Evolutionary conservation across 116 monocot genomes (phyloP).

Genomic region (Papilionanthe hybrid): DNA sequence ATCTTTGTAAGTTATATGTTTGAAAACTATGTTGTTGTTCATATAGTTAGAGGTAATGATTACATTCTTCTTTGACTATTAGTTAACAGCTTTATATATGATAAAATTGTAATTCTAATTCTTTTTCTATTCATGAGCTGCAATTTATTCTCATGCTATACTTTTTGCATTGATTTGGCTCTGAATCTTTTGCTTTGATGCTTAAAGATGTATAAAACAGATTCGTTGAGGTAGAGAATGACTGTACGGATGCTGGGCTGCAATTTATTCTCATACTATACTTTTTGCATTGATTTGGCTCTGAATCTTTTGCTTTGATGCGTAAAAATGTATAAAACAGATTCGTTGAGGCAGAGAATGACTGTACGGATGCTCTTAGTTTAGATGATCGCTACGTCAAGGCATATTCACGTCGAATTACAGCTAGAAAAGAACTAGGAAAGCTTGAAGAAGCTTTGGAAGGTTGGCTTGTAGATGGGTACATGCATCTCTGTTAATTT

Average conservation of each 20-base stretch:
- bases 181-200: conserved; percentile 5
- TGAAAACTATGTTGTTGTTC: not conserved
- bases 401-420: conserved; percentile 93
- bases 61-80: not conserved
- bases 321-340: conserved; percentile 20
- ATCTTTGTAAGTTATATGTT: not conserved
- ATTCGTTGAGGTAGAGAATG: conserved; percentile 80
- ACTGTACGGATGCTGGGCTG: conserved; percentile 95
- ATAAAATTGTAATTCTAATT: not conserved
- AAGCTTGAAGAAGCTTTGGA: conserved; percentile 76
- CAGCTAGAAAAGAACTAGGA: conserved; percentile 88
- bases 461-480: conserved; percentile 31
- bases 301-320: conserved; percentile 5
- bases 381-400: conserved; percentile 94
- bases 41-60: not conserved
- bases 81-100: not conserved
- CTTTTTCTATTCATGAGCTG: not conserved
- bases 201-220: conserved; percentile 20
- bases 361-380: conserved; percentile 88
- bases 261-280: too few relatives aligned
- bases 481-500: not conserved
- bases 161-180: not conserved
- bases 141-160: not conserved
- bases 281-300: conserved; percentile 2
- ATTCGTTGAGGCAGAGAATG: conserved; percentile 81